phyloP scores from a whole-genome alignment of 257 asterid species.

The Solanum pimpinellifolium region DNA sequence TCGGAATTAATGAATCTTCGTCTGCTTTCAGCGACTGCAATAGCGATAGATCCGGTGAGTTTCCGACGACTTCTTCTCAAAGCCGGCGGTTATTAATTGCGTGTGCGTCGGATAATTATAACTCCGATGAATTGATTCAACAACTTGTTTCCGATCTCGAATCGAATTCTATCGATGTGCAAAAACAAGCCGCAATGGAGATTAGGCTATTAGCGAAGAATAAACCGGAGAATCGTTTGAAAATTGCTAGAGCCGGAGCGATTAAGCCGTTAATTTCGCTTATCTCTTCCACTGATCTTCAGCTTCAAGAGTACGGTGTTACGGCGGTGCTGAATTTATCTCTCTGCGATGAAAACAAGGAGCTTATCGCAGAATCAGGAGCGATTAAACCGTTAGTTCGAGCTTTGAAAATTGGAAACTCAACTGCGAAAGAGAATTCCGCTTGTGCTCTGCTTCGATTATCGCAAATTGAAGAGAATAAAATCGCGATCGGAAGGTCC shows the following conservation, averaged over 20 bases:
- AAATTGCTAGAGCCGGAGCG: constrained; percentile 76
- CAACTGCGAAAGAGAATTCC: constrained; percentile 73
- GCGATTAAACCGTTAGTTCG: constrained; percentile 69
- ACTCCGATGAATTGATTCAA: constrained; percentile 55
- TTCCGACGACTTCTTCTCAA: constrained; percentile 51
- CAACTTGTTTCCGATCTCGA: constrained; percentile 61
- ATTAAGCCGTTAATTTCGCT: constrained; percentile 60
- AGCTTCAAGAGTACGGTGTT: constrained; percentile 81
- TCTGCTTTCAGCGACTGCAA: constrained; percentile 94
- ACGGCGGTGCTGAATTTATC: constrained; percentile 81
- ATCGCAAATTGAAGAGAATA: constrained; percentile 56
- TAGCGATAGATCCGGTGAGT: constrained; percentile 94
- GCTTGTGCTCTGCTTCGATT: constrained; percentile 84
- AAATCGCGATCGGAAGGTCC: constrained; percentile 56
- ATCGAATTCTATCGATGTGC: constrained; percentile 40
- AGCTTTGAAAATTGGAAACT: constrained; percentile 46
- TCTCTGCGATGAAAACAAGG: constrained; percentile 78
- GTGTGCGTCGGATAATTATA: constrained; percentile 52
- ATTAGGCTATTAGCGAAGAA: constrained; percentile 76
- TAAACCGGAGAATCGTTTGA: constrained; percentile 65
- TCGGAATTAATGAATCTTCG: constrained; percentile 32
- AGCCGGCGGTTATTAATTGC: constrained; percentile 64
- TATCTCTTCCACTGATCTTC: constrained; percentile 49
- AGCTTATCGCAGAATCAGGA: constrained; percentile 57
- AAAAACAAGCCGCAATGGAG: constrained; percentile 82